A percentile compares a stretch with the other conserved stretches of the same genome.
Evolutionary conservation across 805 yeast species (phyloP).

Genomic region (Myxozyma mucilagina): DNA sequence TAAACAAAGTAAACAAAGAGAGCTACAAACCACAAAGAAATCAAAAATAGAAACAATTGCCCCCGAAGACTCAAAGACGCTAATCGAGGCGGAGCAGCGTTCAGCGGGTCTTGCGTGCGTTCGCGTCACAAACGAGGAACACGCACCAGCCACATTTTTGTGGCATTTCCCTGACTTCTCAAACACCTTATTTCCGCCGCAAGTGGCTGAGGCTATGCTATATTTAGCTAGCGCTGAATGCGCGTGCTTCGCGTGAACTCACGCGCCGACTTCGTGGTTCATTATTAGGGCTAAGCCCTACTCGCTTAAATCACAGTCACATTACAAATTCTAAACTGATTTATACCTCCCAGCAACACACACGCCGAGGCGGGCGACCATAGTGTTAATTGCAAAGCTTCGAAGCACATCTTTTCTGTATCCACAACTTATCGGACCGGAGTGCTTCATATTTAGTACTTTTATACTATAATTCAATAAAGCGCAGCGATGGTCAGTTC

Average conservation of each 20-base stretch:
- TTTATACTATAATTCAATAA: constrained; percentile 36
- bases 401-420: not conserved
- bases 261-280: too few relatives aligned
- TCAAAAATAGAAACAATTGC: not conserved
- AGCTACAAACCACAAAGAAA: not conserved
- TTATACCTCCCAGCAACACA: too few relatives aligned
- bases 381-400: too few relatives aligned
- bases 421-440: constrained; percentile 60
- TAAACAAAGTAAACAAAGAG: not conserved
- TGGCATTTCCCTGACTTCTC: not conserved
- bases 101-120: not conserved
- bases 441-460: constrained; percentile 54
- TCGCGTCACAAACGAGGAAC: not conserved
- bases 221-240: not conserved
- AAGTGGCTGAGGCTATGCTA: not conserved
- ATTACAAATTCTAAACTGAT: not conserved
- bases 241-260: not conserved
- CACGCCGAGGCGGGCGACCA: too few relatives aligned
- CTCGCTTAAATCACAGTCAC: not conserved
- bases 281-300: not conserved
- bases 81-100: not conserved
- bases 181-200: constrained; percentile 2
- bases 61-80: not conserved
- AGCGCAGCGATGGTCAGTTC: constrained; percentile 99
- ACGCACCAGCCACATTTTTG: not conserved